Evolutionary conservation across 108 stramenopile species (phyloP).

Genomic region (Nannochloropsis salina): DNA sequence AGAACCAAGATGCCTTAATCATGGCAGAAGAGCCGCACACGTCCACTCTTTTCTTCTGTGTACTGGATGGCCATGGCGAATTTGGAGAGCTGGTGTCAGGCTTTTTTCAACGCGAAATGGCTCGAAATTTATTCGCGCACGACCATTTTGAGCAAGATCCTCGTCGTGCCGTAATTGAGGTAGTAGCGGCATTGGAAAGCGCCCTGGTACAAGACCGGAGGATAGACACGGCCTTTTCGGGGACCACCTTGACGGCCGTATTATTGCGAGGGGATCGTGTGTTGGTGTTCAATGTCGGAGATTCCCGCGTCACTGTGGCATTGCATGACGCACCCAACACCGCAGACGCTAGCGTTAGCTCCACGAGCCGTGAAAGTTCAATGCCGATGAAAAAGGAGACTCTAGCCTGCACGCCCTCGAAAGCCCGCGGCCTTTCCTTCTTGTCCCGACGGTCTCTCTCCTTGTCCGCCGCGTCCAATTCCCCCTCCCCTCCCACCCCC

Average conservation of each 20-base stretch:
- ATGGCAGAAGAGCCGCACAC: conserved; percentile 89
- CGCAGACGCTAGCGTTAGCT: not conserved
- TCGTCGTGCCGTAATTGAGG: not conserved
- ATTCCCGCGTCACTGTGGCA: conserved; percentile 13
- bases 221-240: conserved; percentile 7
- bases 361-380: not conserved
- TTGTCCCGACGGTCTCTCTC: not conserved
- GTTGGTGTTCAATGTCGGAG: not conserved
- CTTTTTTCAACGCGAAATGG: not conserved
- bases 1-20: conserved; percentile 94
- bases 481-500: not conserved
- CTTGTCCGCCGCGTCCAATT: not conserved
- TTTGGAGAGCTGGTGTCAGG: conserved; percentile 83
- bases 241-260: not conserved
- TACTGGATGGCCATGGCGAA: conserved; percentile 96
- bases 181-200: not conserved
- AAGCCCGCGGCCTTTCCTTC: not conserved
- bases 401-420: not conserved
- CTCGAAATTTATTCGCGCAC: not conserved
- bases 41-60: conserved; percentile 78
- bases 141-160: conserved; percentile 9
- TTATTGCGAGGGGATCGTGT: not conserved
- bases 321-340: not conserved
- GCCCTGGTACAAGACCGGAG: not conserved
- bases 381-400: not conserved